These are phyloP conservation scores for Myochromella boudieri DNA, from an alignment of 768 basidiomycete species.

Conservation along the genomic window DNA sequence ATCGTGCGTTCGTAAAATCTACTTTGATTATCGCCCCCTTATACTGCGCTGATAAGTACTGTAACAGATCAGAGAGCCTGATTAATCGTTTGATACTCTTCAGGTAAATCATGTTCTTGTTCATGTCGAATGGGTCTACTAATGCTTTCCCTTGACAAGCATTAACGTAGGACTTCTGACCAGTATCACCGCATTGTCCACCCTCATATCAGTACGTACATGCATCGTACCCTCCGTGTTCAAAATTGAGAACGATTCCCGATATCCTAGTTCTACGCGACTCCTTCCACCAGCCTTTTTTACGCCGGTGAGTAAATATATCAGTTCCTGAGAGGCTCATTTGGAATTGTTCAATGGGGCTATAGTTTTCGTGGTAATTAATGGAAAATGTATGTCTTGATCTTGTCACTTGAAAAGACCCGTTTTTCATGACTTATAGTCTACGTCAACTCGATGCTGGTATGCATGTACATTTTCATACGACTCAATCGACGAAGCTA, in stretches of 20 bases:
- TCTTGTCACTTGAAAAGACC: too few relatives aligned
- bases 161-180: background rate
- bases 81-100: background rate
- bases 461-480: too few relatives aligned
- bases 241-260: background rate
- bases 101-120: background rate
- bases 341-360: too few relatives aligned
- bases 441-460: too few relatives aligned
- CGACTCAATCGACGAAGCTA: too few relatives aligned
- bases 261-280: background rate
- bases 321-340: background rate
- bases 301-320: background rate
- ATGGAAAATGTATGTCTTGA: too few relatives aligned
- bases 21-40: too few relatives aligned
- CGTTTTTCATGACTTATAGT: too few relatives aligned
- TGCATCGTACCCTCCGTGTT: background rate
- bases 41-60: too few relatives aligned
- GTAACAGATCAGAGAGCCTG: background rate
- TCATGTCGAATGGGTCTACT: background rate
- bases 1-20: background rate
- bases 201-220: background rate
- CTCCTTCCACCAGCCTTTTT: background rate
- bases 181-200: background rate
- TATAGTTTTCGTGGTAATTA: too few relatives aligned
- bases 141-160: background rate